These are phyloP conservation scores for Candida hungchunana DNA, from an alignment of 805 yeast genomes.

Conservation along the genomic window DNA sequence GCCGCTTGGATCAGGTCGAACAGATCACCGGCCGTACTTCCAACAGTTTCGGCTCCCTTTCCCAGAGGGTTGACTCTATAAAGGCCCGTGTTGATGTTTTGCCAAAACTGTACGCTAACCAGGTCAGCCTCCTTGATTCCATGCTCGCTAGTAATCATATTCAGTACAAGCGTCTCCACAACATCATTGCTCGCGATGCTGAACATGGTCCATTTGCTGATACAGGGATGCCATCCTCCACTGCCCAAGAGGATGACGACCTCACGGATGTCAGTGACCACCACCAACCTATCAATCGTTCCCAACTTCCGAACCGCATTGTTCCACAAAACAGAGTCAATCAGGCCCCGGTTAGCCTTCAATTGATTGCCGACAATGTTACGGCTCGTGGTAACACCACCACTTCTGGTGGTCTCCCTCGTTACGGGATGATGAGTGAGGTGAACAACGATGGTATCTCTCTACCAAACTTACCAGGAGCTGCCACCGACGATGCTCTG, in stretches of 20 bases:
- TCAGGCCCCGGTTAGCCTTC: conserved; percentile 9
- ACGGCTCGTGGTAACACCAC: neutral
- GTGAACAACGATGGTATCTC: conserved; percentile 14
- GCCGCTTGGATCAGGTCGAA: conserved; percentile 22
- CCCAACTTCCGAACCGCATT: conserved; percentile 4
- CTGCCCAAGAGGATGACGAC: too few relatives aligned
- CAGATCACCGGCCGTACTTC: conserved; percentile 10
- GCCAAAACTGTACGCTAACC: conserved; percentile 22
- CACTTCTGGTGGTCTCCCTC: conserved; percentile 1
- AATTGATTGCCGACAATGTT: conserved; percentile 5
- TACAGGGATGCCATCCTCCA: too few relatives aligned
- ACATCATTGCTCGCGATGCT: conserved; percentile 8
- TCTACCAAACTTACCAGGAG: conserved; percentile 3
- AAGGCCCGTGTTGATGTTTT: conserved; percentile 12
- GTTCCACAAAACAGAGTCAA: conserved; percentile 18
- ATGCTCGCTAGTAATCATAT: conserved; percentile 17
- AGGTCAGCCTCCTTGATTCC: conserved; percentile 18
- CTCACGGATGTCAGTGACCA: too few relatives aligned
- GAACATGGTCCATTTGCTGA: neutral
- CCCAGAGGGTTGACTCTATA: conserved; percentile 11
- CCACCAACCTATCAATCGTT: conserved; percentile 5
- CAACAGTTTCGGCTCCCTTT: conserved; percentile 5
- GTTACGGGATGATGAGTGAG: conserved; percentile 9
- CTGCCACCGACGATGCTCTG: conserved; percentile 5
- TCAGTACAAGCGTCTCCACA: conserved; percentile 17